Conservation (phyloP, 495 filamentous ascomycete genomes). For the Penicillium ochrochloron region DNA sequence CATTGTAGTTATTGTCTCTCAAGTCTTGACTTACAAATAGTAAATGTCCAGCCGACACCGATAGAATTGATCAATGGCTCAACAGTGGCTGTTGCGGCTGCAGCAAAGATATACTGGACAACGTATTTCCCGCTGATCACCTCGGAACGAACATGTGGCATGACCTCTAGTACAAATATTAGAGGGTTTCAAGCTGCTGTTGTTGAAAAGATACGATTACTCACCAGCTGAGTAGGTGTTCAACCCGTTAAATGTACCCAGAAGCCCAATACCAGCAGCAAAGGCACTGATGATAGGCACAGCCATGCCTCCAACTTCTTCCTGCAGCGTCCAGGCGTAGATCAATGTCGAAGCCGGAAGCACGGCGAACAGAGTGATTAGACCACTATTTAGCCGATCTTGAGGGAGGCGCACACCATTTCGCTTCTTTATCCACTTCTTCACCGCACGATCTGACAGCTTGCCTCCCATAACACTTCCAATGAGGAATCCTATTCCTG, state of each 20-base stretch:
- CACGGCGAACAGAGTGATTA: constrained; percentile 63
- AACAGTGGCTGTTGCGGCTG: constrained; percentile 64
- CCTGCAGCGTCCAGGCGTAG: constrained; percentile 73
- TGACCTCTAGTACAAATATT: constrained; percentile 34
- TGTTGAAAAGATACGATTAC: constrained; percentile 26
- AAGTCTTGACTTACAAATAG: constrained; percentile 41
- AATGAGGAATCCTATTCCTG: constrained; percentile 69
- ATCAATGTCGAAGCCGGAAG: constrained; percentile 68
- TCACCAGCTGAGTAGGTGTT: constrained; percentile 79
- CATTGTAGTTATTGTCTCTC: neutral
- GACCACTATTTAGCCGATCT: constrained; percentile 68
- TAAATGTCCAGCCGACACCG: constrained; percentile 66
- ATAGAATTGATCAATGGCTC: constrained; percentile 67
- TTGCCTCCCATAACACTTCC: constrained; percentile 73
- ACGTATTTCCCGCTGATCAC: constrained; percentile 77
- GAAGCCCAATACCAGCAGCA: constrained; percentile 66
- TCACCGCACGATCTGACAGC: constrained; percentile 69
- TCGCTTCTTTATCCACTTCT: constrained; percentile 61
- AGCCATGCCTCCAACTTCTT: constrained; percentile 65
- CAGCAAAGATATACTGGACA: constrained; percentile 71
- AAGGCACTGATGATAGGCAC: constrained; percentile 73
- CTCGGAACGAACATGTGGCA: constrained; percentile 58
- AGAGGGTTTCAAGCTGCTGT: constrained; percentile 7
- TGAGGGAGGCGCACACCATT: constrained; percentile 68
- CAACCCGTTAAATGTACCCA: constrained; percentile 71